These are phyloP conservation scores for Abelmoschus esculentus DNA, from an alignment of 345 rosid genomes.

Conservation along the genomic window DNA sequence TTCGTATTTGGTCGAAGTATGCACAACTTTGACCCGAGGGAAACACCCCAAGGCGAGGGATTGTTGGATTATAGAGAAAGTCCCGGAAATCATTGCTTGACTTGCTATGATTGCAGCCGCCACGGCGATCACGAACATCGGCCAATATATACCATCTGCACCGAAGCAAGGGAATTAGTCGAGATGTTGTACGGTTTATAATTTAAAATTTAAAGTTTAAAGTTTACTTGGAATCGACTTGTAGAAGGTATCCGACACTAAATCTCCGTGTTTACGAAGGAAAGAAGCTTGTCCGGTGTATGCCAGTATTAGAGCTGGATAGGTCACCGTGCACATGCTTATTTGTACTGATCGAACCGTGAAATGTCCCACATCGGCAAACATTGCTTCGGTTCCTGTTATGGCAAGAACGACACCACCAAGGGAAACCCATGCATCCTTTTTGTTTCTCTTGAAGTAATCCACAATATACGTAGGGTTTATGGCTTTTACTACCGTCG, in stretches of 20 bases:
- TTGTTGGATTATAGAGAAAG: slow-evolving; percentile 56
- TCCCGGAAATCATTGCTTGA: slow-evolving; percentile 49
- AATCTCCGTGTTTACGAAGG: slow-evolving; percentile 26
- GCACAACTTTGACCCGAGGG: slow-evolving; percentile 45
- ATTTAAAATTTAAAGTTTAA: no score
- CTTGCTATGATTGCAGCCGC: slow-evolving; percentile 49
- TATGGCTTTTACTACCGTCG: slow-evolving; percentile 27
- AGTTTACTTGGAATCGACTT: slow-evolving; percentile 21
- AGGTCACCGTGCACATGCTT: slow-evolving; percentile 27
- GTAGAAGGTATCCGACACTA: slow-evolving; percentile 25
- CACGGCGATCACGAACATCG: slow-evolving; percentile 39
- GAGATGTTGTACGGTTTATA: no score
- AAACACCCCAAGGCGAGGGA: slow-evolving; percentile 46
- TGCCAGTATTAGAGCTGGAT: slow-evolving; percentile 37
- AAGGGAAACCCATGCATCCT: slow-evolving; percentile 47
- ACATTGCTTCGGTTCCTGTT: slow-evolving; percentile 46
- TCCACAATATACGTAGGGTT: slow-evolving; percentile 32
- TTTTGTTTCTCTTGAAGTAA: slow-evolving; percentile 36
- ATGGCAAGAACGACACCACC: slow-evolving; percentile 36
- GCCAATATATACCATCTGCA: slow-evolving; percentile 30
- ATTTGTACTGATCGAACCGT: slow-evolving; percentile 34
- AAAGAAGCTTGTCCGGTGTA: slow-evolving; percentile 40
- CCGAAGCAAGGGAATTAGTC: no score
- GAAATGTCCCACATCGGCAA: slow-evolving; percentile 60
- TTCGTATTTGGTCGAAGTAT: slow-evolving; percentile 34